Evolutionary conservation across 2,329 filamentous ascomycete species (phyloP).

Genomic region (Phoma sp.): DNA sequence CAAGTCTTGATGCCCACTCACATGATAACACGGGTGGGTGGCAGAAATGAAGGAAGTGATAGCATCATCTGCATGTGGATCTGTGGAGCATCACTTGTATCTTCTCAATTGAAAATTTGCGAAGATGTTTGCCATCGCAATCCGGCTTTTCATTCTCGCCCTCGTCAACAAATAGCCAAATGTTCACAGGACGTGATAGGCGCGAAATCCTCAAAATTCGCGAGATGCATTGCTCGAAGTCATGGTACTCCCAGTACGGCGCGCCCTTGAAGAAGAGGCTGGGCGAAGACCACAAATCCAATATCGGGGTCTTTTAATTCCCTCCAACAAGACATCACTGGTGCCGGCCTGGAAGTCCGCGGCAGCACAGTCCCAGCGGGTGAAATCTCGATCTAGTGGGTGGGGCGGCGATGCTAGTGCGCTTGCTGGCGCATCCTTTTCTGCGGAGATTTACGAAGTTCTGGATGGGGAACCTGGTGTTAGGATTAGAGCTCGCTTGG

Average conservation of each 20-base stretch:
- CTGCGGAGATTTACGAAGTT: not conserved
- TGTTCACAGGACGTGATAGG: not conserved
- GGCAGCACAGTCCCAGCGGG: not conserved
- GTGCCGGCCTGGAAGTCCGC: not conserved
- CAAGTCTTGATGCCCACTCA: not conserved
- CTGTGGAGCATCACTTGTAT: not conserved
- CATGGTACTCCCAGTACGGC: too few relatives aligned
- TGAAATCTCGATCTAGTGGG: slow-evolving; percentile 10
- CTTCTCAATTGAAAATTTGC: not conserved
- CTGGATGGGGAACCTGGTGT: not conserved
- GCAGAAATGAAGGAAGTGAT: not conserved
- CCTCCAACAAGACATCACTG: not conserved
- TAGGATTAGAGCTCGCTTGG: not conserved
- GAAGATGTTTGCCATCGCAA: not conserved
- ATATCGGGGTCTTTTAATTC: not conserved
- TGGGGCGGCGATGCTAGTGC: slow-evolving; percentile 12
- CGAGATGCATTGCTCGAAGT: too few relatives aligned
- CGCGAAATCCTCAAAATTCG: too few relatives aligned
- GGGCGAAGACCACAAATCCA: not conserved
- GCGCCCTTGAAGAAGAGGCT: not conserved
- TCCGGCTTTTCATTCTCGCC: not conserved
- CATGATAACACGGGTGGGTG: not conserved
- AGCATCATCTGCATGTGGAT: not conserved
- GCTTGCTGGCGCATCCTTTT: not conserved
- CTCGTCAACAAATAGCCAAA: not conserved